phyloP scores from a whole-genome alignment of 2,329 filamentous ascomycete genomes.

The Colletotrichum sp. region DNA sequence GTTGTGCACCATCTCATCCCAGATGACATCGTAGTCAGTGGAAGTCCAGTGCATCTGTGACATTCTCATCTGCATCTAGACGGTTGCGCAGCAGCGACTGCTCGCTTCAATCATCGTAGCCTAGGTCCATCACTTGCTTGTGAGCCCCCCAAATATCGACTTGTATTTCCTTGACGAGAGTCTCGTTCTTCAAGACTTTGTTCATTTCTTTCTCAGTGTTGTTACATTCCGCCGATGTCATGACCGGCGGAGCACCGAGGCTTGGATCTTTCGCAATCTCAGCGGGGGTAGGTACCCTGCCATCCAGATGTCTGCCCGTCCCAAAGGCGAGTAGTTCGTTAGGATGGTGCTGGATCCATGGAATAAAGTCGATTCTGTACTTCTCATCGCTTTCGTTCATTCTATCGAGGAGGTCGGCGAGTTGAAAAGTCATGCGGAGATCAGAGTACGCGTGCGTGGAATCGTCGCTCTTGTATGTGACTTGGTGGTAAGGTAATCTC shows the following conservation, averaged over 20 bases:
- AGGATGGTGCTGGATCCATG: conserved; percentile 58
- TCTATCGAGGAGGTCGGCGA: conserved; percentile 58
- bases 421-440: conserved; percentile 65
- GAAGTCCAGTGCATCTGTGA: conserved; percentile 46
- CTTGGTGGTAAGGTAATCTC: conserved; percentile 34
- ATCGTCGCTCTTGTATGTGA: conserved; percentile 52
- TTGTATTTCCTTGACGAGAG: conserved; percentile 32
- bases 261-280: conserved; percentile 51
- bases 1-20: conserved; percentile 37
- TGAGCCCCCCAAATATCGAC: conserved; percentile 47
- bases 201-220: conserved; percentile 30
- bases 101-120: conserved; percentile 64
- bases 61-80: conserved; percentile 54
- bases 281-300: conserved; percentile 54
- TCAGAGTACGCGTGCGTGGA: conserved; percentile 61
- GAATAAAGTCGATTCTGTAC: conserved; percentile 64
- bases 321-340: conserved; percentile 58
- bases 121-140: conserved; percentile 42
- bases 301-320: conserved; percentile 52
- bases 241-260: conserved; percentile 33
- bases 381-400: conserved; percentile 53
- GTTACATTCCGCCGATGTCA: conserved; percentile 30
- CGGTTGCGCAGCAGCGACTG: conserved; percentile 36
- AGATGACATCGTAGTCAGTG: conserved; percentile 34
- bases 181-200: background rate